A percentile compares a stretch with the other conserved stretches of the same genome.
Evolutionary conservation across 345 rosid genomes (phyloP).

Genomic region (Eucalyptus paniculata): DNA sequence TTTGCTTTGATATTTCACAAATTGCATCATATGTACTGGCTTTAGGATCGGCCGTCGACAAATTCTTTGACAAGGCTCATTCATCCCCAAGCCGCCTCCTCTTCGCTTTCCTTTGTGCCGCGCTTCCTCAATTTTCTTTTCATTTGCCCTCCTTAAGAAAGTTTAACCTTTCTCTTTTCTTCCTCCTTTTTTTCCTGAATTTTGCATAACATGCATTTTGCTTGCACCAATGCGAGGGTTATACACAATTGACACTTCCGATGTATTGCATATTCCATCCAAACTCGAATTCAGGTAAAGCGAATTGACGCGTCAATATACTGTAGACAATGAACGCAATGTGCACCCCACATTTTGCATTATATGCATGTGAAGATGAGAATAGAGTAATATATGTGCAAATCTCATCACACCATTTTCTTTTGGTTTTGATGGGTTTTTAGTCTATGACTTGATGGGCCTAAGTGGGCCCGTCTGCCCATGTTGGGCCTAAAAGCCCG

Average conservation of each 20-base stretch:
- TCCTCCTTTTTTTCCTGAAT: not conserved
- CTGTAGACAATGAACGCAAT: too few relatives aligned
- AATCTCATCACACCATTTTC: not conserved
- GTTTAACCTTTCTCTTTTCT: not conserved
- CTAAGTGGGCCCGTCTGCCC: too few relatives aligned
- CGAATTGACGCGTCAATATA: too few relatives aligned
- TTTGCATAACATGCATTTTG: not conserved
- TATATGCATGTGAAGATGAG: too few relatives aligned
- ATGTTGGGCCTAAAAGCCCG: too few relatives aligned
- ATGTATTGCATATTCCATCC: not conserved
- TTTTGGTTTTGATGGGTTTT: too few relatives aligned
- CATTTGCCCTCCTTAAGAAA: slow-evolving; percentile 24
- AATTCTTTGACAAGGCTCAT: slow-evolving; percentile 27
- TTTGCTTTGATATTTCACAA: too few relatives aligned
- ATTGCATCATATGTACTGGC: not conserved
- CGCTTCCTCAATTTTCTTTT: slow-evolving; percentile 38
- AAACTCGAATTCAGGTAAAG: not conserved
- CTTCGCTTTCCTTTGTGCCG: slow-evolving; percentile 30
- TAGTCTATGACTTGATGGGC: too few relatives aligned
- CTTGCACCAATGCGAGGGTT: too few relatives aligned
- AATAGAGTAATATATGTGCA: too few relatives aligned
- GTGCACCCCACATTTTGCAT: not conserved
- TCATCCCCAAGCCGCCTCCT: too few relatives aligned
- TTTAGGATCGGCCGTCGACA: slow-evolving; percentile 3
- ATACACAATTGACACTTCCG: too few relatives aligned